Conservation (phyloP, 176 grass and related monocot species). For the Themeda triandra region DNA sequence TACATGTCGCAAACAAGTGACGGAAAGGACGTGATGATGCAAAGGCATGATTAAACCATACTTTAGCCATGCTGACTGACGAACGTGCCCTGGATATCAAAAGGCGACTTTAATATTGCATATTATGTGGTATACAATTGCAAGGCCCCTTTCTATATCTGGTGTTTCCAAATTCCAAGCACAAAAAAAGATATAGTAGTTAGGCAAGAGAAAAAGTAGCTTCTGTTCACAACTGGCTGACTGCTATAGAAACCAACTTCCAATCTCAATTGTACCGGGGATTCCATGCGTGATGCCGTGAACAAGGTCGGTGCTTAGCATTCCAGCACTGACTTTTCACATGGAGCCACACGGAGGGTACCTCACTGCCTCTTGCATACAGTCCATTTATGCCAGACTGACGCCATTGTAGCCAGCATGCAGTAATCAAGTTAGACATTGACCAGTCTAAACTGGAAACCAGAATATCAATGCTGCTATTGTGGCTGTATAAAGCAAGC, state of each 20-base stretch:
- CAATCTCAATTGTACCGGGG: not conserved
- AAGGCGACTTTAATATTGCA: slow-evolving; percentile 11
- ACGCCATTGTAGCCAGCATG: not conserved
- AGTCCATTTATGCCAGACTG: not conserved
- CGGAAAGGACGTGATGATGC: not conserved
- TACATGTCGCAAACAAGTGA: not conserved
- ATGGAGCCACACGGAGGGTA: not conserved
- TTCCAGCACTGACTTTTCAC: not conserved
- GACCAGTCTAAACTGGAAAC: not conserved
- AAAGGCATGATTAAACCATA: slow-evolving; percentile 24
- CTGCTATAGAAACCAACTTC: not conserved
- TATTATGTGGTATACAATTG: not conserved
- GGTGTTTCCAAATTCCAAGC: not conserved
- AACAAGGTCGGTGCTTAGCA: not conserved
- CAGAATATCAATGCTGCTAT: not conserved
- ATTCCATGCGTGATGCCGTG: not conserved
- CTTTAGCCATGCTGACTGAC: not conserved
- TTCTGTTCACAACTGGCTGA: not conserved
- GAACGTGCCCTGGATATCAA: not conserved
- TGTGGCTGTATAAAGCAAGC: not conserved
- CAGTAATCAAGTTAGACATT: not conserved
- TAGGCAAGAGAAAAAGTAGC: slow-evolving; percentile 13
- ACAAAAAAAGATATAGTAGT: not conserved
- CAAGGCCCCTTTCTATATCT: not conserved
- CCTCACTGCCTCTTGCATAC: not conserved